Evolutionary conservation across 257 asterid genomes (phyloP).

Genomic region (Rhazya stricta): DNA sequence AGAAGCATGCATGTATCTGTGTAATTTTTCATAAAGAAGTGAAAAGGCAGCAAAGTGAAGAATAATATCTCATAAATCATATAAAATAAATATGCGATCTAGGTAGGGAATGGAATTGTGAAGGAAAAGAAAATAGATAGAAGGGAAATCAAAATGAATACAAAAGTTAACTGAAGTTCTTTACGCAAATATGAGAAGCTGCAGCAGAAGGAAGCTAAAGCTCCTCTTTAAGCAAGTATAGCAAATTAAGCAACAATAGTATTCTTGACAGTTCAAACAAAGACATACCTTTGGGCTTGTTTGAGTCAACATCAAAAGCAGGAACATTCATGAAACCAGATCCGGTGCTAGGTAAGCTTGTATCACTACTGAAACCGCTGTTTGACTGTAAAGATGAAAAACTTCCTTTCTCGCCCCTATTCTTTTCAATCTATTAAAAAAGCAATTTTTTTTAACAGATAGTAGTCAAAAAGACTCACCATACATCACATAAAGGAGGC

Average conservation of each 20-base stretch:
- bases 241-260: not conserved
- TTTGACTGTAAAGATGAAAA: conserved; percentile 12
- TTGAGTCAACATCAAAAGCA: conserved; percentile 60
- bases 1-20: no score
- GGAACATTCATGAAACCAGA: conserved; percentile 66
- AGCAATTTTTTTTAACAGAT: not conserved
- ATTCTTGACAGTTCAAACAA: conserved; percentile 4
- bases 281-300: conserved; percentile 67
- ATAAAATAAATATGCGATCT: not conserved
- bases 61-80: not conserved
- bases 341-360: conserved; percentile 37
- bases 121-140: not conserved
- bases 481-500: not conserved
- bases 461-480: not conserved
- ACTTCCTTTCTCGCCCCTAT: conserved; percentile 13
- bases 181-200: not conserved
- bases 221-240: not conserved
- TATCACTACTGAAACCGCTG: conserved; percentile 67
- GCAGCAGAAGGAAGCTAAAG: not conserved
- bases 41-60: not conserved
- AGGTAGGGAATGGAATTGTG: not conserved
- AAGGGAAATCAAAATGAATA: not conserved
- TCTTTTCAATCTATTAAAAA: conserved; percentile 2
- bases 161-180: not conserved
- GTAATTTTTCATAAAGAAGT: not conserved